Evolutionary conservation across 345 rosid species (phyloP).

Genomic region (Corymbia maculata): DNA sequence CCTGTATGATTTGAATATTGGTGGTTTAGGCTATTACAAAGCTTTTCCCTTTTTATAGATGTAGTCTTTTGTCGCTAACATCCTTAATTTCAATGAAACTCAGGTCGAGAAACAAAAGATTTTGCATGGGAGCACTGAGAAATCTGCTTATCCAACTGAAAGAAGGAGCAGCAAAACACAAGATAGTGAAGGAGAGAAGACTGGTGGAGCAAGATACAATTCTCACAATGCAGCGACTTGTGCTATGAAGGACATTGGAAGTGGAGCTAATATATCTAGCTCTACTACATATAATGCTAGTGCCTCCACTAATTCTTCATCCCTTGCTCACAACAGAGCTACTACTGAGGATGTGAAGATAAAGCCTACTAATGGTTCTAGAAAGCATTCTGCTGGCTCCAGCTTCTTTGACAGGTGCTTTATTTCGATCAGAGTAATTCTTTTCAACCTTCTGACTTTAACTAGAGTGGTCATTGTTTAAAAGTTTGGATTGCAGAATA

Average conservation of each 20-base stretch:
- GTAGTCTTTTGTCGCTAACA: neutral
- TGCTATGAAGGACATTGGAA: neutral
- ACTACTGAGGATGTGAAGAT: conserved; percentile 7
- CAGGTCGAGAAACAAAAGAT: conserved; percentile 89
- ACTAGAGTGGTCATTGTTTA: neutral
- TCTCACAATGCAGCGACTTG: neutral
- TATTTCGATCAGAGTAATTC: neutral
- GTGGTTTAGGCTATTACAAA: neutral
- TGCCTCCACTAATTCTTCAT: conserved; percentile 15
- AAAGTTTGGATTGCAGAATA: neutral
- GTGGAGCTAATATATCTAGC: neutral
- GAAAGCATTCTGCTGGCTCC: conserved; percentile 32
- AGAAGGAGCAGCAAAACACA: conserved; percentile 6
- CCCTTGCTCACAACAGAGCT: conserved; percentile 15
- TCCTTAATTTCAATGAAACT: neutral
- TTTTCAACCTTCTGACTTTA: neutral
- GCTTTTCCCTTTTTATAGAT: neutral
- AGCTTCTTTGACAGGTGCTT: conserved; percentile 80
- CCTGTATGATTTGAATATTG: neutral
- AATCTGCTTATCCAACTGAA: conserved; percentile 20
- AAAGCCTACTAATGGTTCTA: conserved; percentile 26
- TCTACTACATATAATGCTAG: conserved; percentile 11
- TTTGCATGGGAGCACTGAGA: conserved; percentile 53
- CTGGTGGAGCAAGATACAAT: neutral
- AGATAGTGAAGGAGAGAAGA: neutral